Base-by-base conservation (phyloP, 2,329 filamentous ascomycete genomes). In the Phialocephala subalpina region DNA sequence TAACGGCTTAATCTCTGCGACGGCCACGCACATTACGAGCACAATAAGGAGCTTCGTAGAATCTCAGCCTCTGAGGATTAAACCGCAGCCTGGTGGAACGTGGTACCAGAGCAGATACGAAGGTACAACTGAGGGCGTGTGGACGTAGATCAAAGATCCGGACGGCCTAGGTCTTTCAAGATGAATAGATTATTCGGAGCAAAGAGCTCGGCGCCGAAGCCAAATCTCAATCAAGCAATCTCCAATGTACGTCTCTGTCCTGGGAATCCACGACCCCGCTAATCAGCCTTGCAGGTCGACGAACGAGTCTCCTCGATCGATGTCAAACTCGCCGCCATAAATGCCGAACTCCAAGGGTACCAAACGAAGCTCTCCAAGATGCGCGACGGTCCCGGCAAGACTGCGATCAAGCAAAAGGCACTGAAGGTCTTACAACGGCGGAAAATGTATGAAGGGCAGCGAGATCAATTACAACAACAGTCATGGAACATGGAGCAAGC, bases 401-500 rank as follows among this genome's bases (percentile, higher is more conserved):
- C 88, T 16, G 94, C 95, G 35, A 89, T 99, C 74, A 97, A 96
- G 78, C 90, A 97, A 76, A 97, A 97, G 77, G 95, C 95, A 1
- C 90, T 97, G 74, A 97, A 97, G 75, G 90, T 98, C 12, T 90
- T 98, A 2, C 93, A 97, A 81, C 92, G 94, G 66, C 91, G 95
- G 73, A 97, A 97, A 78, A 91, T 94, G 80, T 97, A 97, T 87
- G 96, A 99, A 81, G 86, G 88, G 3, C 94, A 97, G 80, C 93
- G 95, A 71, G 94, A 97, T 75, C 94, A 98, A 81, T 89, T 98
- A 62, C 92, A 97, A 81, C 87, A 91, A 71, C 96, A 99, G 81
- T 93, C 93, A 25, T 98, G 94, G 94, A 98, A 98, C 82, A 97
- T 99, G 94, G 94, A 98, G 82, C 94, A 97, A 81, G 94, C 95